These are phyloP conservation scores for Amanita exitialis DNA, from an alignment of 768 basidiomycete genomes.

Conservation along the genomic window DNA sequence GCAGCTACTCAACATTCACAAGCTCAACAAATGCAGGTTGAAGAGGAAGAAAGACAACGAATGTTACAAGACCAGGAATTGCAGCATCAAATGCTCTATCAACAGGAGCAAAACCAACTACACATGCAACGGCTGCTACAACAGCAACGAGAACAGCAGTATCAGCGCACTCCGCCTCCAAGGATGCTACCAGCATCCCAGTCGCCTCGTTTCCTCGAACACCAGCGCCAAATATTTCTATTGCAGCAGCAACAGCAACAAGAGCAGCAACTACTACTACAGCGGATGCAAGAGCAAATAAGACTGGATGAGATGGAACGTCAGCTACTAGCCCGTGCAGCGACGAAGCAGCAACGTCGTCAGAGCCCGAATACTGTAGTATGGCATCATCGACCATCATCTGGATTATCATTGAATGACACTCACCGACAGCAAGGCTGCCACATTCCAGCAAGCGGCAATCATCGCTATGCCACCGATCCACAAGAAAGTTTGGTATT, in stretches of 20 bases:
- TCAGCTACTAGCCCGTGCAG: slow-evolving; percentile 40
- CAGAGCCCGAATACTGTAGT: slow-evolving; percentile 13
- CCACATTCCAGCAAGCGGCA: slow-evolving; percentile 27
- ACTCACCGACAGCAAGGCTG: slow-evolving; percentile 40
- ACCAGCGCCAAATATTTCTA: slow-evolving; percentile 59
- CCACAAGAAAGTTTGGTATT: slow-evolving; percentile 46
- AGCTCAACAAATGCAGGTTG: slow-evolving; percentile 26
- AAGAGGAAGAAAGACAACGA: slow-evolving; percentile 6
- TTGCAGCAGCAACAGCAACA: slow-evolving; percentile 67
- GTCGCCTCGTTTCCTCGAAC: slow-evolving; percentile 72
- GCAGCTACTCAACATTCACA: slow-evolving; percentile 39
- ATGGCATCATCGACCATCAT: slow-evolving; percentile 17
- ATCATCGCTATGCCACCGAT: slow-evolving; percentile 23
- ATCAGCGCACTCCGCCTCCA: slow-evolving; percentile 56
- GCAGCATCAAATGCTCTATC: slow-evolving; percentile 22
- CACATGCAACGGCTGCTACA: slow-evolving; percentile 33
- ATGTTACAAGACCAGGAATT: slow-evolving; percentile 24
- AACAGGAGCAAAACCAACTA: slow-evolving; percentile 34
- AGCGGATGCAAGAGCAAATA: slow-evolving; percentile 54
- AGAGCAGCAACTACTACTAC: slow-evolving; percentile 43
- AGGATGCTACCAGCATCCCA: slow-evolving; percentile 67
- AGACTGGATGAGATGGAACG: slow-evolving; percentile 58
- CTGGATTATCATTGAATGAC: slow-evolving; percentile 37
- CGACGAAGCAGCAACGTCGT: slow-evolving; percentile 31
- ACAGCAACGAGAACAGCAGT: slow-evolving; percentile 45